phyloP scores from a whole-genome alignment of 805 yeast species.

The Ogataea glucozyma region DNA sequence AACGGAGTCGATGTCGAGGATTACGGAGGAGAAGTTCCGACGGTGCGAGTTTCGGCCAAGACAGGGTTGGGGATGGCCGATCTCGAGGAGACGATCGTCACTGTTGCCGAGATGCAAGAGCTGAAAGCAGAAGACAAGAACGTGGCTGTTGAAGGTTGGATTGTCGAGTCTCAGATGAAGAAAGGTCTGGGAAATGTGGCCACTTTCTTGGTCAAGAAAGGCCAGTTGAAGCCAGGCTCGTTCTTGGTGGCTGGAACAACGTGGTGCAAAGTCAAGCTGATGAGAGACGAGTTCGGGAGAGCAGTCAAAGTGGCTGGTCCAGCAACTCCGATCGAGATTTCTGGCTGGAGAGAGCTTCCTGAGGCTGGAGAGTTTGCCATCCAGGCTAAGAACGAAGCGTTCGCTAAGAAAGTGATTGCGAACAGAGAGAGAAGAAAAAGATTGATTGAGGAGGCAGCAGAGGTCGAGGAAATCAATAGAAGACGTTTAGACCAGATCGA shows the following conservation, averaged over 20 bases:
- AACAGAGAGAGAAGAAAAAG: constrained; percentile 59
- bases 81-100: constrained; percentile 83
- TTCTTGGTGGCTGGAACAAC: constrained; percentile 85
- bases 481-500: constrained; percentile 56
- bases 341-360: constrained; percentile 95
- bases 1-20: constrained; percentile 85
- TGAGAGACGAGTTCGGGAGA: constrained; percentile 74
- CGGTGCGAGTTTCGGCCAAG: constrained; percentile 82
- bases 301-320: constrained; percentile 70
- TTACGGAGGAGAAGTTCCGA: constrained; percentile 93
- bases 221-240: constrained; percentile 68
- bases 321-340: constrained; percentile 83
- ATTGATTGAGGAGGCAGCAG: constrained; percentile 57
- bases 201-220: constrained; percentile 79
- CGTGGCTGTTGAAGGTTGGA: constrained; percentile 76
- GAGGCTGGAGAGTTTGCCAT: constrained; percentile 85
- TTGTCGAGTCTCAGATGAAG: constrained; percentile 80
- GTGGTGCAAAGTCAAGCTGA: constrained; percentile 78
- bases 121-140: constrained; percentile 59
- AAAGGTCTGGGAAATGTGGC: constrained; percentile 85
- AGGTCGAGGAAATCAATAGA: constrained; percentile 70
- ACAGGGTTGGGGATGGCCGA: constrained; percentile 90
- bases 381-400: constrained; percentile 70
- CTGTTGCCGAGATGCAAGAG: constrained; percentile 82
- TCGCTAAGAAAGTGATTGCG: constrained; percentile 72